These are phyloP conservation scores for Lactarius psammicola DNA, from an alignment of 768 basidiomycete species.

Conservation along the genomic window DNA sequence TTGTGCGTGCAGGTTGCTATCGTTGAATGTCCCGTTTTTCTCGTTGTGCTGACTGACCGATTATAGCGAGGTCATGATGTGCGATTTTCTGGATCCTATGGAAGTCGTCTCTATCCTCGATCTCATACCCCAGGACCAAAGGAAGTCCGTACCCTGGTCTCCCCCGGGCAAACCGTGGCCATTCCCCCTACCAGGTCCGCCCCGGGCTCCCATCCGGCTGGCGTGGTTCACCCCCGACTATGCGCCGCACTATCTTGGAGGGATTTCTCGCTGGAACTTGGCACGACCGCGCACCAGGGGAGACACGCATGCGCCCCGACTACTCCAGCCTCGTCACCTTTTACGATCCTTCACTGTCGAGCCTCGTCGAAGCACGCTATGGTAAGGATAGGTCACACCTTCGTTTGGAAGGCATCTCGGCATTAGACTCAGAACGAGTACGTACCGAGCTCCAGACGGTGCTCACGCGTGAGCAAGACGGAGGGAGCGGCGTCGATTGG, in stretches of 20 bases:
- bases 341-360: constrained; percentile 42
- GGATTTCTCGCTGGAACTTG: constrained; percentile 40
- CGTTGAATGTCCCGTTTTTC: no score
- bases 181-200: background rate
- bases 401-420: constrained; percentile 37
- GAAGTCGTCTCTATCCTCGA: constrained; percentile 24
- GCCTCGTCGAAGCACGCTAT: constrained; percentile 36
- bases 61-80: constrained; percentile 15
- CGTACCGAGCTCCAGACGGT: constrained; percentile 31
- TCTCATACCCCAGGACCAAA: constrained; percentile 6
- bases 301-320: constrained; percentile 44
- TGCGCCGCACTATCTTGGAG: constrained; percentile 12
- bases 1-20: constrained; percentile 21
- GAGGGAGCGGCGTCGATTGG: constrained; percentile 45
- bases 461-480: constrained; percentile 26
- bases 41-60: background rate
- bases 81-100: constrained; percentile 12
- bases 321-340: constrained; percentile 43
- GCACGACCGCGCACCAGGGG: constrained; percentile 46
- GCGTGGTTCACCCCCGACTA: constrained; percentile 17
- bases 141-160: background rate
- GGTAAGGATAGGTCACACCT: constrained; percentile 39
- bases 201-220: constrained; percentile 24
- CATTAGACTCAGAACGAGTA: constrained; percentile 32
- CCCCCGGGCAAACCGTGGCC: background rate